Evolutionary conservation across 2,329 filamentous ascomycete species (phyloP), one percentile per base, ranked within the genome.

Genomic region (Atkinsonella texensis): DNA sequence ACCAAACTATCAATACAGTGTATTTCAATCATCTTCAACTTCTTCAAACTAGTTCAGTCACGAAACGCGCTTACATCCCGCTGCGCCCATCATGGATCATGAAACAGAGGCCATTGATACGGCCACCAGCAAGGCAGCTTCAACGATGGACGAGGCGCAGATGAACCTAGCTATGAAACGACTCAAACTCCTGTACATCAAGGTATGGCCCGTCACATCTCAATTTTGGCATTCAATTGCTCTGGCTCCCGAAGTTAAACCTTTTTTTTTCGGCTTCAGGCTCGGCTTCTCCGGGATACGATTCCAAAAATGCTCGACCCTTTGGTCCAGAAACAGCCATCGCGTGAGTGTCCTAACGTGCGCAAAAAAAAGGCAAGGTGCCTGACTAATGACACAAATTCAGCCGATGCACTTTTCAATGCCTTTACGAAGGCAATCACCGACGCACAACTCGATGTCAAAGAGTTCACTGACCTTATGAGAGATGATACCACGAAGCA

Each of bases 141-240:
- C 35, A 51, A 60, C 63, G 9, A 68, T 68, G 65, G 71, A 77
- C 46, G 76, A 80, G 61, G 68, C 71, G 51, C 71, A 71, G 53
- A 66, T 80, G 7, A 70, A 74, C 53, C 66, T 71, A 53, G 72
- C 71, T 23, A 68, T 80, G 58, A 66, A 74, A 58, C 69, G 72
- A 35, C 68, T 81, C 49, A 75, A 77, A 57, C 66, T 76, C 46
- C 64, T 80, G n/a, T 75, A 80, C 58, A 67, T 76, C 58, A 74
- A 77, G 70, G 77, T 74, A 71, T 58, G 20, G 31, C 13, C 5
- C 18, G 7, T 23, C 15, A 6, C 28, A 18, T 13, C 15, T n/a
- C 9, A 10, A 12, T 13, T 13, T 48, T 51, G 43, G 23, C 41
- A 46, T 55, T 20, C 11, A 4, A 18, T 44, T 20, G 3, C 28